Evolutionary conservation across 2,329 filamentous ascomycete genomes (phyloP).

Genomic region (Trichoderma koningiopsis): DNA sequence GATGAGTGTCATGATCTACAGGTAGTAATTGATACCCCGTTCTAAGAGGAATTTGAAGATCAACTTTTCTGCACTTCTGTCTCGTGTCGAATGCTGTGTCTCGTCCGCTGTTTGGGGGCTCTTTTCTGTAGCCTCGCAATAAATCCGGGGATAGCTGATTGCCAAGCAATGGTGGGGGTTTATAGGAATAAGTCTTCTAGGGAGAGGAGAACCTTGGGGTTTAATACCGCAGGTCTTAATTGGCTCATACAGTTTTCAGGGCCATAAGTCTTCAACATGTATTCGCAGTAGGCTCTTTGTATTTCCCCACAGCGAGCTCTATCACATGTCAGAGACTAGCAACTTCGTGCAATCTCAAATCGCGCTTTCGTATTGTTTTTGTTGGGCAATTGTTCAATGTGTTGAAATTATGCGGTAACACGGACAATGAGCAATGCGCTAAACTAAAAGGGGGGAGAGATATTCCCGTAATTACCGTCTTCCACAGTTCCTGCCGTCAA

Average conservation of each 20-base stretch:
- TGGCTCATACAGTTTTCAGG: not conserved
- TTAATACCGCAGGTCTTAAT: not conserved
- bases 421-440: not conserved
- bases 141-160: not conserved
- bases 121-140: not conserved
- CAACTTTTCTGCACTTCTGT: not conserved
- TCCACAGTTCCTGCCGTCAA: not conserved
- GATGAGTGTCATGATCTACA: slow-evolving; percentile 25
- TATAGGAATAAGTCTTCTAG: not conserved
- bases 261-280: not conserved
- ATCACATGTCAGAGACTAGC: slow-evolving; percentile 17
- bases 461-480: not conserved
- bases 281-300: not conserved
- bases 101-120: not conserved
- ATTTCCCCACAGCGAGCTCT: not conserved
- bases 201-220: not conserved
- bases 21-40: slow-evolving; percentile 26
- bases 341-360: not conserved
- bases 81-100: not conserved
- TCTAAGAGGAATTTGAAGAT: not conserved
- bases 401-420: not conserved
- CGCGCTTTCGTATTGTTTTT: slow-evolving; percentile 8
- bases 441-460: slow-evolving; percentile 8
- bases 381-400: slow-evolving; percentile 10
- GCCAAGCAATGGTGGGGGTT: not conserved